Evolutionary conservation across 768 basidiomycete genomes (phyloP).

Genomic region (Porpolomopsis calyptriformis): DNA sequence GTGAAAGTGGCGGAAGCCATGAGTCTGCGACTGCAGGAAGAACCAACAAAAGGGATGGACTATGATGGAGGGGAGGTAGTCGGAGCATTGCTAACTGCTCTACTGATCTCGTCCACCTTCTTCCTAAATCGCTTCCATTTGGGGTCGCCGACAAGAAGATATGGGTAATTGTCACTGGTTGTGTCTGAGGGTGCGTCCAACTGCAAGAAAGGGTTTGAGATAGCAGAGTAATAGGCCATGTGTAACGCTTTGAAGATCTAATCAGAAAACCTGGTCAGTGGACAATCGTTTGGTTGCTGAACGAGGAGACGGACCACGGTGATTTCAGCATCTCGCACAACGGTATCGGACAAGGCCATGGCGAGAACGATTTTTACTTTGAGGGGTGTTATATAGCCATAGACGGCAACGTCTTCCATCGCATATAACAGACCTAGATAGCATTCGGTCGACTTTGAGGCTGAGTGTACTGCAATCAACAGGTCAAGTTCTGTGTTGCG

Average conservation of each 20-base stretch:
- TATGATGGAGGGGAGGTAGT: conserved; percentile 5
- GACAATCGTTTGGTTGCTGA: not conserved
- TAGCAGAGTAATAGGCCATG: conserved; percentile 73
- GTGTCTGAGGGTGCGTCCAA: conserved; percentile 42
- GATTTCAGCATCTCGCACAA: conserved; percentile 73
- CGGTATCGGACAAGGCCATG: conserved; percentile 67
- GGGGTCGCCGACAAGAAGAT: conserved; percentile 48
- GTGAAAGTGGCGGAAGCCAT: conserved; percentile 8
- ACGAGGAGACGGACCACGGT: conserved; percentile 42
- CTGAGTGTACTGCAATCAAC: conserved; percentile 29
- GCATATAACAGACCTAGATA: conserved; percentile 80
- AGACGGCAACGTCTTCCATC: conserved; percentile 90
- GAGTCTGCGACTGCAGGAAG: conserved; percentile 16
- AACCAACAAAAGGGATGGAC: not conserved
- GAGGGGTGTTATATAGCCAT: conserved; percentile 83
- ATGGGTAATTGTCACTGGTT: conserved; percentile 39
- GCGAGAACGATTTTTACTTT: conserved; percentile 82
- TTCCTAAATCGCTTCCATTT: conserved; percentile 63
- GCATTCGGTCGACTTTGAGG: conserved; percentile 58
- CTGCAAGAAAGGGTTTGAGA: conserved; percentile 80
- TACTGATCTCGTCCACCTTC: conserved; percentile 66
- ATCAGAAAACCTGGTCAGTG: not conserved
- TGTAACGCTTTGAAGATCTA: conserved; percentile 87
- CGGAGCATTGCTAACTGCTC: conserved; percentile 38
- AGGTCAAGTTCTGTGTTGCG: conserved; percentile 2